Conservation (phyloP, 805 yeast genomes). For the Zygotorulaspora florentina region DNA sequence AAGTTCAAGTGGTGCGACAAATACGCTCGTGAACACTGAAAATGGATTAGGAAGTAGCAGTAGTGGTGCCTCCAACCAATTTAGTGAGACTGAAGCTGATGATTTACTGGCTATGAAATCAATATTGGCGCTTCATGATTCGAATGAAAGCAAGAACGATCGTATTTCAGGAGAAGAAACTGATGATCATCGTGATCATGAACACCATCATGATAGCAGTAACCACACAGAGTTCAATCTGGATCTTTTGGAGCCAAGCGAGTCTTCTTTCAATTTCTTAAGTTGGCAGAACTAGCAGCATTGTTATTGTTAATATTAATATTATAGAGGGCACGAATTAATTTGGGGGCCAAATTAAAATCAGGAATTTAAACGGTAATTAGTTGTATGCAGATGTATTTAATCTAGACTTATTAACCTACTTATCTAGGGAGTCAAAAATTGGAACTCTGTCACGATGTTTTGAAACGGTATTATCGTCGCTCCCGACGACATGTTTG, state of each 20-base stretch:
- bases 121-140: conserved; percentile 6
- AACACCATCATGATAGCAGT: background rate
- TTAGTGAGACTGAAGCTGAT: conserved; percentile 7
- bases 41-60: conserved; percentile 8
- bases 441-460: too few relatives aligned
- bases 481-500: background rate
- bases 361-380: background rate
- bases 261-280: conserved; percentile 26
- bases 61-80: conserved; percentile 9
- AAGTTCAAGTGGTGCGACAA: background rate
- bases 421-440: background rate
- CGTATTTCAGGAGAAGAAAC: background rate
- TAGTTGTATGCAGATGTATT: background rate
- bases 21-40: conserved; percentile 4
- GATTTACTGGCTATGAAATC: conserved; percentile 9
- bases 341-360: background rate
- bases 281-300: conserved; percentile 23
- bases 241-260: conserved; percentile 21
- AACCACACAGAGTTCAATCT: conserved; percentile 16
- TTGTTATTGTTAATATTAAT: background rate
- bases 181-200: background rate
- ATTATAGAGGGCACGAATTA: background rate
- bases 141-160: conserved; percentile 3
- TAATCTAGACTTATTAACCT: background rate
- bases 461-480: background rate